phyloP scores from a whole-genome alignment of 768 basidiomycete species.

The Trametes elegans region DNA sequence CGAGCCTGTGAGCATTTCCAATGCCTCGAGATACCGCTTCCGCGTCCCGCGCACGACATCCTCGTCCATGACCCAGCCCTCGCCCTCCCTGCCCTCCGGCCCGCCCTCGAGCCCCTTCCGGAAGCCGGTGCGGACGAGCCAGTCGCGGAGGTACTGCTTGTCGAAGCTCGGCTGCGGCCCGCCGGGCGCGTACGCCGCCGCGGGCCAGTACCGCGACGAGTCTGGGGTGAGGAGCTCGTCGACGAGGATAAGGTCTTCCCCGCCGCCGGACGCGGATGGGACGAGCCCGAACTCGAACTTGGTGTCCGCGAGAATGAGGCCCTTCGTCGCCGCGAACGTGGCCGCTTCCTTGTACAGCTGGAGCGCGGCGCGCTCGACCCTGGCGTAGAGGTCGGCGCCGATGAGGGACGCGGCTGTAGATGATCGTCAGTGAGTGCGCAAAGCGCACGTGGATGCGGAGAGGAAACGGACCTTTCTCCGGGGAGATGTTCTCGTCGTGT shows the following conservation, averaged over 20 bases:
- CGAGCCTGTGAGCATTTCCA: slow-evolving; percentile 44
- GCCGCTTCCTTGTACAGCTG: slow-evolving; percentile 74
- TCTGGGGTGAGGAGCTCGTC: slow-evolving; percentile 98
- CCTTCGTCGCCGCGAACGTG: slow-evolving; percentile 65
- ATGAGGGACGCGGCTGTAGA: slow-evolving; percentile 59
- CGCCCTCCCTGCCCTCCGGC: slow-evolving; percentile 57
- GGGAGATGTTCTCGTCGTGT: slow-evolving; percentile 99
- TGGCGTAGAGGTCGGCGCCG: slow-evolving; percentile 59
- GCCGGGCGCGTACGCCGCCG: slow-evolving; percentile 68
- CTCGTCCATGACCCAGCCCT: slow-evolving; percentile 78
- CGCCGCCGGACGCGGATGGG: slow-evolving; percentile 23
- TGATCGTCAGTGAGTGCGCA: background rate
- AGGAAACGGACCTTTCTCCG: slow-evolving; percentile 73
- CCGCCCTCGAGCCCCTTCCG: slow-evolving; percentile 78
- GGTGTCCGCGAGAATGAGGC: slow-evolving; percentile 94
- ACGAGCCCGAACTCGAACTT: slow-evolving; percentile 98
- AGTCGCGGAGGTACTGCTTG: slow-evolving; percentile 94
- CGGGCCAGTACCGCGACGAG: slow-evolving; percentile 96
- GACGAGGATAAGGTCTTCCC: slow-evolving; percentile 71
- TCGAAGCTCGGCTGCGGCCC: slow-evolving; percentile 87
- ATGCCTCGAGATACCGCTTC: slow-evolving; percentile 77
- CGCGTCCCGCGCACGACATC: slow-evolving; percentile 76
- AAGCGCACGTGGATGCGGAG: background rate
- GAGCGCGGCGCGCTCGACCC: slow-evolving; percentile 59
- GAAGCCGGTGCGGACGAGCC: slow-evolving; percentile 75